A percentile compares a stretch with the other conserved stretches of the same genome.
These are phyloP conservation scores for Yarrowia sp. DNA, from an alignment of 805 yeast species.

Conservation along the genomic window DNA sequence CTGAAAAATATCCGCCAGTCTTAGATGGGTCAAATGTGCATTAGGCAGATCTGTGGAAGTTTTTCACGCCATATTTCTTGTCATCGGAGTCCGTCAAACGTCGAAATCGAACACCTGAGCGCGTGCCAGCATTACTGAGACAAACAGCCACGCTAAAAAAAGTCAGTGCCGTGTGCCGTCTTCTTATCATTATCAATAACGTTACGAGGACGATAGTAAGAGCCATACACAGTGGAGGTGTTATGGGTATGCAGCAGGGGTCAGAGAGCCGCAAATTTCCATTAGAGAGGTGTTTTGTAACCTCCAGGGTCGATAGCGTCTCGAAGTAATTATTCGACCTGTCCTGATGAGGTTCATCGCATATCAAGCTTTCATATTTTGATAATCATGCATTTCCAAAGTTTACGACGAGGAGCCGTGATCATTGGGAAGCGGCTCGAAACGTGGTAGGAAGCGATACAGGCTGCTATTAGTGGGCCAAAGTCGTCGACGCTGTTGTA, in stretches of 20 bases:
- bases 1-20: too few relatives aligned
- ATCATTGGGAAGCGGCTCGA: too few relatives aligned
- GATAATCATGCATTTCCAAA: not conserved
- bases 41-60: too few relatives aligned
- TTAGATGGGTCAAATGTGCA: too few relatives aligned
- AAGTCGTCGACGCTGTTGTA: too few relatives aligned
- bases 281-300: too few relatives aligned
- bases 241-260: not conserved
- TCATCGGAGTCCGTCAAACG: not conserved
- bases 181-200: not conserved
- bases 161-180: conserved; percentile 19
- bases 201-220: not conserved
- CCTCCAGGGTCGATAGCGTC: too few relatives aligned
- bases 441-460: too few relatives aligned
- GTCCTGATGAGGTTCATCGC: not conserved
- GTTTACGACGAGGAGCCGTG: not conserved
- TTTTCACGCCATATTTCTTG: too few relatives aligned
- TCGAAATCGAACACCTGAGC: not conserved
- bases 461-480: too few relatives aligned
- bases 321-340: too few relatives aligned
- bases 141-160: conserved; percentile 24
- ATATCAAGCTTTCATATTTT: conserved; percentile 3
- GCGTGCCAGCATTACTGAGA: not conserved
- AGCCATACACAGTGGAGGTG: not conserved
- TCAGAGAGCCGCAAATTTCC: not conserved